Percentiles rank a stretch among this genome's conserved stretches.
Conservation (phyloP, 805 yeast species). For the Starmerella powellii region DNA sequence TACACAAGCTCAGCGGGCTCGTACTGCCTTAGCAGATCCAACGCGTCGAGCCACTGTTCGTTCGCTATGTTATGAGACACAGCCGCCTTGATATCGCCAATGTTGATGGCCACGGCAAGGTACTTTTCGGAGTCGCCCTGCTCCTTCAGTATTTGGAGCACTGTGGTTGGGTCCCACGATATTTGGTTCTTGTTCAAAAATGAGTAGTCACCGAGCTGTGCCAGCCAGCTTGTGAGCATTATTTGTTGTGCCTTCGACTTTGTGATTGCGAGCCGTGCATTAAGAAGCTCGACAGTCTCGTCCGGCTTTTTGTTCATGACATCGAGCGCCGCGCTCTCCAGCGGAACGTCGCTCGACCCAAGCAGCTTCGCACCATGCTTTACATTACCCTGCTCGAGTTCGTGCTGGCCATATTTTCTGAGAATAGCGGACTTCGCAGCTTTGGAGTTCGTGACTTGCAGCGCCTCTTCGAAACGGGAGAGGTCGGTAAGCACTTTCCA, state of each 20-base stretch:
- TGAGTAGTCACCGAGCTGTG: conserved; percentile 37
- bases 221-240: conserved; percentile 53
- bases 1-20: conserved; percentile 40
- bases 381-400: conserved; percentile 29
- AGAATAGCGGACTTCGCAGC: conserved; percentile 37
- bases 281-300: conserved; percentile 29
- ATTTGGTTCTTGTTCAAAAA: conserved; percentile 42
- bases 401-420: conserved; percentile 42
- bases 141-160: conserved; percentile 57
- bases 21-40: conserved; percentile 39
- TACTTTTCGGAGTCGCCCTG: conserved; percentile 56
- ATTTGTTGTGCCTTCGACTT: conserved; percentile 35
- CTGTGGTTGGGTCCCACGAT: conserved; percentile 49
- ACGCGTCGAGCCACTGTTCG: conserved; percentile 63
- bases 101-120: conserved; percentile 51
- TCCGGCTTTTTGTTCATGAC: conserved; percentile 34
- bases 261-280: conserved; percentile 19
- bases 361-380: conserved; percentile 39
- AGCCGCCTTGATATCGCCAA: conserved; percentile 58
- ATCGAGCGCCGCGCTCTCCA: conserved; percentile 55
- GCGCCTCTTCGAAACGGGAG: conserved; percentile 53
- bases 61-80: conserved; percentile 54
- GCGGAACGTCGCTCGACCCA: conserved; percentile 52
- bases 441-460: conserved; percentile 32
- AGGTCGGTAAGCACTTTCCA: conserved; percentile 54